Evolutionary conservation across 2,329 filamentous ascomycete species (phyloP), one percentile per base, ranked within the genome.

Genomic region (Phaeoacremonium minimum): DNA sequence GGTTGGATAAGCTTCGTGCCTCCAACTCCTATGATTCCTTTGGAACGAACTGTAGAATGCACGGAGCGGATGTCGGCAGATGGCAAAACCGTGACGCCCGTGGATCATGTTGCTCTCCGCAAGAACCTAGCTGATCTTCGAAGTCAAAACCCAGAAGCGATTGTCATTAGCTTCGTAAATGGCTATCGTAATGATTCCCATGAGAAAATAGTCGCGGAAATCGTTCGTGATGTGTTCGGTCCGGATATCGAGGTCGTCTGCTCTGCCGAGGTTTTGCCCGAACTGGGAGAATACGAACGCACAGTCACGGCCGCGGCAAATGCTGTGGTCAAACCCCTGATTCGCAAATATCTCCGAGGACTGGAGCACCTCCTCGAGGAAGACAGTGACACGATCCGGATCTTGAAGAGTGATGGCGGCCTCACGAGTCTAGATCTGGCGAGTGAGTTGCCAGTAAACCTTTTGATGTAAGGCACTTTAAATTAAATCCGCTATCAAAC

Each of bases 341-440:
- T 71, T 15, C 65, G 69, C 48, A 57, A 43, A 9, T 71, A 72
- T 37, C 57, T 71, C 42, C 50, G 51, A 5, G 62, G 63, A 28
- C 48, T 72, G 7, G 49, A 59, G 15, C 56, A 56, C 11, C 51
- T 58, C 20, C 59, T 71, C 5, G 49, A 50, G 4, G 45, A 52
- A 0, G 66, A 71, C 30, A 67, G 59, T 9, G 54, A 66, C 30
- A 63, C 54, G 0, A 64, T 71, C n/a, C 63, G 67, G 11, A 67
- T 72, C 12, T 53, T 72, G 18, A 72, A 71, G 45, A 69, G 64
- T 13, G 68, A 72, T 41, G 67, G 68, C 6, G 67, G 67, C 5
- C 46, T 71, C 32, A 71, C 66, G 0, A 68, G 65, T 12, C 46
- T 69, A 3, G 52, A 57, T 3, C 51, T 70, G 12, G 67, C 67